Percentiles rank a stretch among this genome's conserved stretches.
phyloP scores from a whole-genome alignment of 148 eudicot genomes.

The Cornus florida region DNA sequence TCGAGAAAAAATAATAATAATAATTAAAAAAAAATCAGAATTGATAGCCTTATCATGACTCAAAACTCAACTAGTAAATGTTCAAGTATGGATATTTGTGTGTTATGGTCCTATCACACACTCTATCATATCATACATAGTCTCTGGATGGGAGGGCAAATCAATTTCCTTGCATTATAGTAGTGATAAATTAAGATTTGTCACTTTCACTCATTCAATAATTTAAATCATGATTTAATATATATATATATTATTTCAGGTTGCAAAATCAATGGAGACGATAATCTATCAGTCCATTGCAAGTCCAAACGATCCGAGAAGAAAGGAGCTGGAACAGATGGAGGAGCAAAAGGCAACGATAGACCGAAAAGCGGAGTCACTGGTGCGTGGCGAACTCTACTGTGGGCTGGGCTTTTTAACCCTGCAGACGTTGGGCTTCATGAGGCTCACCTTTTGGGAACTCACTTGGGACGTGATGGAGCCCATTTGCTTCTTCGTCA shows the following conservation, averaged over 20 bases:
- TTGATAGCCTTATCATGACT: too few species aligned
- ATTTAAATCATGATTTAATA: neutral
- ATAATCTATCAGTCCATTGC: slow-evolving; percentile 30
- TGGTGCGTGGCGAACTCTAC: slow-evolving; percentile 38
- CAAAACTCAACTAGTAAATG: too few species aligned
- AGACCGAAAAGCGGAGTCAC: slow-evolving; percentile 31
- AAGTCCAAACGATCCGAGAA: slow-evolving; percentile 50
- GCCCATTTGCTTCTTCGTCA: slow-evolving; percentile 70
- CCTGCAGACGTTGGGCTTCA: slow-evolving; percentile 46
- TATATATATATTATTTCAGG: slow-evolving; percentile 20
- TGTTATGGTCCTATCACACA: too few species aligned
- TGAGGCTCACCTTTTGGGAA: slow-evolving; percentile 66
- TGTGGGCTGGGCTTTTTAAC: slow-evolving; percentile 46
- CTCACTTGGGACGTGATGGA: slow-evolving; percentile 67
- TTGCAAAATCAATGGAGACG: slow-evolving; percentile 42
- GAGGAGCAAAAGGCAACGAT: slow-evolving; percentile 39
- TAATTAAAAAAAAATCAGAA: too few species aligned
- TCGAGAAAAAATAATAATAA: too few species aligned
- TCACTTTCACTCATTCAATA: too few species aligned
- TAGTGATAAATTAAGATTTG: too few species aligned
- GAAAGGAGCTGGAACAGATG: slow-evolving; percentile 28
- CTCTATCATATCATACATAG: too few species aligned
- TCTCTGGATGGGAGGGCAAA: too few species aligned
- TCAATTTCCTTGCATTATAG: too few species aligned
- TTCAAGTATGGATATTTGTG: too few species aligned